A percentile compares a stretch with the other conserved stretches of the same genome.
Evolutionary conservation across 805 yeast species (phyloP).

Genomic region (Lachancea quebecensis): DNA sequence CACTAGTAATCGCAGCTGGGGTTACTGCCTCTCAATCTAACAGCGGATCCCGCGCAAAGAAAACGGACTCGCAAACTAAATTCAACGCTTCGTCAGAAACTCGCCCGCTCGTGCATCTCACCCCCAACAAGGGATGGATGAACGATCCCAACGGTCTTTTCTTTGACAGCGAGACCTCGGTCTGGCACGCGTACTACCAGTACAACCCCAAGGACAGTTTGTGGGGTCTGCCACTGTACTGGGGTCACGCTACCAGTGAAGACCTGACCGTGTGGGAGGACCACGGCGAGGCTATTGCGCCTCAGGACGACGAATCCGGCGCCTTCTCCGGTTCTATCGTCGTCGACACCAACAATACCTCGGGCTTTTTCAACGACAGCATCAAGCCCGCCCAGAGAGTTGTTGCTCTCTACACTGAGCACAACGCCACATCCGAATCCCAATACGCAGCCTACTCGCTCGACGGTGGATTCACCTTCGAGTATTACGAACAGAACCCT

Average conservation of each 20-base stretch:
- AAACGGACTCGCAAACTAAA: neutral
- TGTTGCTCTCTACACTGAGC: constrained; percentile 34
- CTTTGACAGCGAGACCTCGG: constrained; percentile 26
- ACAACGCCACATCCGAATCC: constrained; percentile 22
- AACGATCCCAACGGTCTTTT: constrained; percentile 41
- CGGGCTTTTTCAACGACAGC: constrained; percentile 29
- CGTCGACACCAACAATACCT: constrained; percentile 33
- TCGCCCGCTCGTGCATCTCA: constrained; percentile 26
- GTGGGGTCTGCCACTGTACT: constrained; percentile 33
- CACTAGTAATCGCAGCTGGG: neutral
- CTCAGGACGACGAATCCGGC: constrained; percentile 26
- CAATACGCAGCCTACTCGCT: constrained; percentile 33
- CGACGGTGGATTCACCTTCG: constrained; percentile 34
- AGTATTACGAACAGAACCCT: constrained; percentile 28
- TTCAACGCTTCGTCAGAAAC: neutral
- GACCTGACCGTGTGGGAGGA: constrained; percentile 33
- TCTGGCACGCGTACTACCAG: constrained; percentile 36
- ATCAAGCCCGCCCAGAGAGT: constrained; percentile 29
- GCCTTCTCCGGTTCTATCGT: constrained; percentile 36
- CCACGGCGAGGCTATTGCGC: constrained; percentile 29
- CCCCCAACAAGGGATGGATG: constrained; percentile 36
- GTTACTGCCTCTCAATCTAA: neutral
- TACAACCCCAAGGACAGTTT: constrained; percentile 31
- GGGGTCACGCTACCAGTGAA: constrained; percentile 39
- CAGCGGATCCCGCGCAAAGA: neutral